Evolutionary conservation across 495 filamentous ascomycete genomes (phyloP).

Genomic region (Xylaria flabelliformis): DNA sequence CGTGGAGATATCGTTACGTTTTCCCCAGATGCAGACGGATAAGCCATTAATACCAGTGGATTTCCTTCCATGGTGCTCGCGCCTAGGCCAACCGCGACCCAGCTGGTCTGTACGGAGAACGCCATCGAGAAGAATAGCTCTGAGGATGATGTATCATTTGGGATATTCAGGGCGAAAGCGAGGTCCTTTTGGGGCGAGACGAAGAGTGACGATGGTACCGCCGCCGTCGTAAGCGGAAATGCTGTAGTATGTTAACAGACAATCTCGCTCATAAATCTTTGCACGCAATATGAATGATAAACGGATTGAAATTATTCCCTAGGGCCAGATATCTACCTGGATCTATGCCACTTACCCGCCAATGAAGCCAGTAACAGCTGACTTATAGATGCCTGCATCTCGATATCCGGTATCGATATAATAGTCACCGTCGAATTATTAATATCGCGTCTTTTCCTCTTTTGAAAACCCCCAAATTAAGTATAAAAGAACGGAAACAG

Average conservation of each 20-base stretch:
- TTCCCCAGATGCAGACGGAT: conserved; percentile 50
- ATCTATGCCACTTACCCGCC: conserved; percentile 14
- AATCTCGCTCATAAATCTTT: neutral
- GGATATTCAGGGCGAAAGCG: conserved; percentile 55
- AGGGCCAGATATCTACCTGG: neutral
- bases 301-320: neutral
- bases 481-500: neutral
- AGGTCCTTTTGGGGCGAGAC: conserved; percentile 45
- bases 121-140: conserved; percentile 59
- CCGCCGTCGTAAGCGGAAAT: conserved; percentile 25
- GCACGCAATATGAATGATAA: neutral
- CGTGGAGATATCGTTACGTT: conserved; percentile 60
- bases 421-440: neutral
- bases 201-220: conserved; percentile 44
- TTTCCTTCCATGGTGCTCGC: conserved; percentile 54
- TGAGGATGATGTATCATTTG: conserved; percentile 39
- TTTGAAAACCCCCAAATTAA: neutral
- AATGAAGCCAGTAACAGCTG: conserved; percentile 33
- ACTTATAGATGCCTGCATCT: conserved; percentile 33
- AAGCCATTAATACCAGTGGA: conserved; percentile 57
- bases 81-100: conserved; percentile 61
- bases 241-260: conserved; percentile 24
- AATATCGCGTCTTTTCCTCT: neutral
- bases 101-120: conserved; percentile 48
- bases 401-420: neutral